These are phyloP conservation scores for Sugiyamaella neomexicana DNA, from an alignment of 1,139 yeast species.

Conservation along the genomic window DNA sequence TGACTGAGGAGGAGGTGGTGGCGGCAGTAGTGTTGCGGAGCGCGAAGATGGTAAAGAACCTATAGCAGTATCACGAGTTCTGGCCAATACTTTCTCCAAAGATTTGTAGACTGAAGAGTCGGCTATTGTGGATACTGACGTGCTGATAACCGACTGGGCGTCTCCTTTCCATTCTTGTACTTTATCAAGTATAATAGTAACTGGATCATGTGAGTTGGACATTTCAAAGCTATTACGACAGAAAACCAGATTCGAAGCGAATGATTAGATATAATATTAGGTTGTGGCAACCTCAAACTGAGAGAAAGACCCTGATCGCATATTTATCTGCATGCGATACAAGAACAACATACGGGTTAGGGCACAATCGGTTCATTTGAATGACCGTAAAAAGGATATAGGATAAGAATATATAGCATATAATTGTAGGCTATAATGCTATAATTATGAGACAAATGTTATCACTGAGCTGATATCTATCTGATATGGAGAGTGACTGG, in stretches of 20 bases:
- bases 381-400: too few species aligned
- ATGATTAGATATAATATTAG: too few species aligned
- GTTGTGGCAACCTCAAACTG: not conserved
- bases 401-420: too few species aligned
- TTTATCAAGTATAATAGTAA: slow-evolving; percentile 24
- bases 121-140: slow-evolving; percentile 10
- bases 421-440: too few species aligned
- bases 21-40: slow-evolving; percentile 25
- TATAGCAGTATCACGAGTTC: slow-evolving; percentile 13
- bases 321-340: not conserved
- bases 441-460: too few species aligned
- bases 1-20: slow-evolving; percentile 37
- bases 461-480: too few species aligned
- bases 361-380: not conserved
- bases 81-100: slow-evolving; percentile 15
- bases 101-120: slow-evolving; percentile 14
- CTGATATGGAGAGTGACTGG: too few species aligned
- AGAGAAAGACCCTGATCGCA: not conserved
- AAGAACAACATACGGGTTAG: not conserved
- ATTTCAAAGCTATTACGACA: not conserved
- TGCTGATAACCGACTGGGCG: slow-evolving; percentile 13
- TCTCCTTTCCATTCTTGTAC: slow-evolving; percentile 18
- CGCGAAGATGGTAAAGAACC: slow-evolving; percentile 9
- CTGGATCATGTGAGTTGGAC: slow-evolving; percentile 23
- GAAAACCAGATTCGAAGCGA: too few species aligned